Base-by-base conservation (phyloP, 495 filamentous ascomycete species). In the Aspergillus egyptiacus region DNA sequence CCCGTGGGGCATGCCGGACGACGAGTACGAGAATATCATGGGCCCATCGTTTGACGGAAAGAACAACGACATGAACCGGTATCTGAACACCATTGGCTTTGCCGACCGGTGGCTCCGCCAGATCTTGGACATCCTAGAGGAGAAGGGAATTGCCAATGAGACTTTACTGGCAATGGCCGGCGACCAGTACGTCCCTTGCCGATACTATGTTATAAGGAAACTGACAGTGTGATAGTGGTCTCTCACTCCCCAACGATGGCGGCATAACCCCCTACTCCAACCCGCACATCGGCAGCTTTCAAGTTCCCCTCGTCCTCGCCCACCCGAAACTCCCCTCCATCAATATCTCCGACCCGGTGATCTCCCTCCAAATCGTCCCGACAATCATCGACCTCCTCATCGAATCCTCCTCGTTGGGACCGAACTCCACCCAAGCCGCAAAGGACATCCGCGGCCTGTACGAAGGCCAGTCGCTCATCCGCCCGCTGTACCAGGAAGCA, bases 81-180 rank as follows among this genome's bases (percentile, higher is more conserved):
- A 73, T 37, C 52, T 71, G 2, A 73, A 73, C 40, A 67, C 65
- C 23, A 62, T 71, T 40, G 65, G 64, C 18, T 73, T 64, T 49
- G 63, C 46, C 7, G 68, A 78, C 39, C 50, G 62, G 17, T 78
- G 75, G 75, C 55, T 78, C 5, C 59, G 58, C 6, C 66, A 72
- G 22, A 65, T 75, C 22, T 46, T 77, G 53, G 57, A 61, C 3
- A 64, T 76, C 36, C 59, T 78, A 6, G 63, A 75, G 20, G 66
- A 76, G 17, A 59, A 67, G n/a, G 72, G 67, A 13, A 65, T 77
- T n/a, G 65, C 65, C 10, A 64, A 77, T 34, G 66, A 74, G 51
- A 78, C 75, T 2, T 56, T 78, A 18, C 56, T 78, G 3, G 72
- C 75, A 11, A 61, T 77, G 48, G 67, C 75, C 7, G 75, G 75